These are phyloP conservation scores for Dianthus caryophyllus DNA, from an alignment of 148 eudicot genomes.

Conservation along the genomic window DNA sequence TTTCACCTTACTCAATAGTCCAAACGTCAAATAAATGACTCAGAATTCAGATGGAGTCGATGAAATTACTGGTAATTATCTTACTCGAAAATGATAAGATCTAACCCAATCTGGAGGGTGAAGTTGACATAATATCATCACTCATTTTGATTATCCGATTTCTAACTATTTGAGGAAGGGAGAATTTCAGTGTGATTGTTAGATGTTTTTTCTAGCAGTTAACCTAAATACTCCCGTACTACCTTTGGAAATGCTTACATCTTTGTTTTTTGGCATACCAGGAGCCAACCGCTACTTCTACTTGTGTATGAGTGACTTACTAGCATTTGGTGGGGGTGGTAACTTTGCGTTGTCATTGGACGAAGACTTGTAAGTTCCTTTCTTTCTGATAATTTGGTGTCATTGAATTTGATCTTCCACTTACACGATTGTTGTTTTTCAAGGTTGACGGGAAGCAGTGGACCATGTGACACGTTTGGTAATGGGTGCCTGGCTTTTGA, in stretches of 20 bases:
- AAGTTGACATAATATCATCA: no score
- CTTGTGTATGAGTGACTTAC: conserved; percentile 65
- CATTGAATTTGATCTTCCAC: neutral
- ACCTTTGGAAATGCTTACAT: conserved; percentile 16
- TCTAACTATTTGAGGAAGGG: no score
- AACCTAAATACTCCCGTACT: neutral
- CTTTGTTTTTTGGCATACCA: conserved; percentile 20
- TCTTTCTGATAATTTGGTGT: neutral
- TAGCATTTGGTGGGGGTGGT: conserved; percentile 92
- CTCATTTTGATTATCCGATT: no score
- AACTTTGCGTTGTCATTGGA: conserved; percentile 72
- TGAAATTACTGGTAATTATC: no score
- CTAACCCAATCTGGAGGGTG: no score
- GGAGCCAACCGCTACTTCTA: conserved; percentile 85
- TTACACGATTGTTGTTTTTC: conserved; percentile 2
- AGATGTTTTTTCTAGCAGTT: neutral
- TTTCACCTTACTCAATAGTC: no score
- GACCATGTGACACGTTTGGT: conserved; percentile 92
- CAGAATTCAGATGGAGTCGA: no score
- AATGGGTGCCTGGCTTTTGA: conserved; percentile 73
- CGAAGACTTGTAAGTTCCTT: conserved; percentile 72
- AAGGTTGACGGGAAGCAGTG: conserved; percentile 84
- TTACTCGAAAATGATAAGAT: no score
- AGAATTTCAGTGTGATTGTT: no score
- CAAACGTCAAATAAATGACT: no score